Conservation (phyloP, 306 rosid genomes). For the Vigna mungo region DNA sequence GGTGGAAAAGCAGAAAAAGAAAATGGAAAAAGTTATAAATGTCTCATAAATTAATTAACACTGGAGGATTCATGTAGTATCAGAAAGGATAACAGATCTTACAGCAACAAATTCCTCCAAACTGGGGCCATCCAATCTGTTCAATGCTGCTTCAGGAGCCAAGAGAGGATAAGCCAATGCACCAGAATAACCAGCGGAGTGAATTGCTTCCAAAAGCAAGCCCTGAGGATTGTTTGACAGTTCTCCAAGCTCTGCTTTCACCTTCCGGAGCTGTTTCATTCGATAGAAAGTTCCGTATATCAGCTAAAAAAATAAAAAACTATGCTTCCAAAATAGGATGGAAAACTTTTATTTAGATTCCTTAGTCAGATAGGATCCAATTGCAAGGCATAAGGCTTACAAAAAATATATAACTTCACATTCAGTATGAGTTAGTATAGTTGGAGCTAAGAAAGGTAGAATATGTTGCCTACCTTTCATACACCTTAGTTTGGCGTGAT, state of each 20-base stretch:
- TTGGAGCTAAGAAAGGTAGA: conserved; percentile 18
- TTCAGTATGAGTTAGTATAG: not conserved
- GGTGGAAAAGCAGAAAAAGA: not conserved
- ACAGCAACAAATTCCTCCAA: conserved; percentile 87
- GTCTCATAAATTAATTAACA: conserved; percentile 29
- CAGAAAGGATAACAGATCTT: conserved; percentile 57
- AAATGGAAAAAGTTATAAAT: not conserved
- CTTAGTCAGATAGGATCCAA: conserved; percentile 13
- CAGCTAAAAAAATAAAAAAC: conserved; percentile 17
- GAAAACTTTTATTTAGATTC: not conserved
- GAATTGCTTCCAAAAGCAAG: conserved; percentile 92
- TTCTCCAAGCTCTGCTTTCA: conserved; percentile 82
- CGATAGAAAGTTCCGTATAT: conserved; percentile 34
- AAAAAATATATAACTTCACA: conserved; percentile 1
- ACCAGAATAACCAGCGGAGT: conserved; percentile 92
- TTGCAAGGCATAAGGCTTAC: not conserved
- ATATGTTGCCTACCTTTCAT: conserved; percentile 18
- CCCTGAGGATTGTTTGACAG: conserved; percentile 89
- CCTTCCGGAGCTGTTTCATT: conserved; percentile 71
- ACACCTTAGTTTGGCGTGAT: conserved; percentile 11
- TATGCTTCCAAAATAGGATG: conserved; percentile 31
- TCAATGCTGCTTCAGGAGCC: conserved; percentile 76
- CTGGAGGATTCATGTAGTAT: conserved; percentile 27
- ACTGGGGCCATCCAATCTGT: conserved; percentile 69
- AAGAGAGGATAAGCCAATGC: conserved; percentile 94